Evolutionary conservation across 257 asterid species (phyloP), one percentile per base, ranked within the genome.

Genomic region (Forsythia viridissima): DNA sequence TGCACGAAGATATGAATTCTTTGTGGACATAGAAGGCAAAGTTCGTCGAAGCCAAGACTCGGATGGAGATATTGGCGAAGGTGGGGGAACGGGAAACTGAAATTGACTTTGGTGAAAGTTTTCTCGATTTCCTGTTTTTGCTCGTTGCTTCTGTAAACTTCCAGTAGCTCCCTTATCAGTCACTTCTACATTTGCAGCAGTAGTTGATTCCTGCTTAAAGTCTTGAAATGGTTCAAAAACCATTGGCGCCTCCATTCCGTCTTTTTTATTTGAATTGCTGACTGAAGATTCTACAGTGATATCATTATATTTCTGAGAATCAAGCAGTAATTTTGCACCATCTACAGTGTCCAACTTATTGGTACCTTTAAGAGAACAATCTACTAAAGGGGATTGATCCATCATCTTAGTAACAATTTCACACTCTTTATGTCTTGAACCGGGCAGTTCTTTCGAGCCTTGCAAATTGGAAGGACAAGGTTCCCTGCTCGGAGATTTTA

Each of bases 31-130:
- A 61, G 94, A 85, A 72, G 97, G 97, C 88, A 94, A 86, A n/a
- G 97, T 87, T 21, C 97, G 94, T 48, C 77, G 82, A 55, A 94
- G 97, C 98, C 98, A 94, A 36, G 98, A 94, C 85, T 93, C 98
- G 3, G 96, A 86, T 37, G 97, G 97, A 78, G 95, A 86, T 86
- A 87, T 85, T 1, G 93, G 97, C 59, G 90, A 87, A n/a, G 97
- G 92, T 16, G 95, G 95, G 21, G 96, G 89, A 68, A 67, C 80
- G 42, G 85, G 92, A 74, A 87, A 82, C 38, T 77, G 71, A 2
- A 70, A 76, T 75, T 63, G 16, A 16, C 68, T 67, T 43, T 70
- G 34, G 34, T 16, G 63, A 38, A 80, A 71, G 34, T 70, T 80
- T 38, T 73, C 82, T n/a, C 38, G 71, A 70, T 66, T 79, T n/a